Percentiles rank a stretch among this genome's conserved stretches.
Evolutionary conservation across 176 grass and related monocot genomes (phyloP).

Genomic region (Aegilops tauschii): DNA sequence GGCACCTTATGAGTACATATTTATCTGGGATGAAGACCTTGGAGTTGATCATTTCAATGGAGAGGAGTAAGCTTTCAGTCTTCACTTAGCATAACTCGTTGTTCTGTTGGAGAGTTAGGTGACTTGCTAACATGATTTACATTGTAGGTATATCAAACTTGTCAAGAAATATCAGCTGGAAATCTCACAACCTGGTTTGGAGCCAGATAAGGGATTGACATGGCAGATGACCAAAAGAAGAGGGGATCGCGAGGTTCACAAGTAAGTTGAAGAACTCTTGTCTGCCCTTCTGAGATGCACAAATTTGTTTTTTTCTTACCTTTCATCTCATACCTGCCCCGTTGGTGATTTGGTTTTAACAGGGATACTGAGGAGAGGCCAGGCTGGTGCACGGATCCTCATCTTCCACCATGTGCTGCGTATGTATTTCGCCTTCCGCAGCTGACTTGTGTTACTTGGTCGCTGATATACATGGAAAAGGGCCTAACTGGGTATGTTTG

Average conservation of each 20-base stretch:
- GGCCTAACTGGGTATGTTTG: background rate
- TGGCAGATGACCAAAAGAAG: conserved; percentile 99
- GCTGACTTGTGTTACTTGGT: background rate
- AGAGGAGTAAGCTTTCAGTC: conserved; percentile 60
- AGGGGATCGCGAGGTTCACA: conserved; percentile 78
- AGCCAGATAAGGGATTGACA: conserved; percentile 69
- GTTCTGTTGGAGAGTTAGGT: background rate
- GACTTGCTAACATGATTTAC: background rate
- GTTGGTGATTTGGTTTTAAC: conserved; percentile 31
- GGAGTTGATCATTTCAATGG: conserved; percentile 91
- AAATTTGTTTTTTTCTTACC: background rate
- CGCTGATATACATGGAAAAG: background rate
- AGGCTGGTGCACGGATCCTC: conserved; percentile 78
- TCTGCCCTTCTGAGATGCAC: background rate
- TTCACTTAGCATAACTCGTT: background rate
- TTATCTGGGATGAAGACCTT: conserved; percentile 96
- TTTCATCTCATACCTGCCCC: conserved; percentile 1
- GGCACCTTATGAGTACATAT: conserved; percentile 81
- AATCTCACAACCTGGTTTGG: conserved; percentile 93
- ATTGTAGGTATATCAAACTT: conserved; percentile 53
- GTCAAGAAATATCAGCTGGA: conserved; percentile 86
- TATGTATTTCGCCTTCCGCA: conserved; percentile 29
- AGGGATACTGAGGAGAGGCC: conserved; percentile 83
- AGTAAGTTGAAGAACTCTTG: conserved; percentile 48
- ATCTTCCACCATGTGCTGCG: conserved; percentile 86